Evolutionary conservation across 208 protist genomes (phyloP), one percentile per base, ranked within the genome.

Genomic region (Angomonas deanei): DNA sequence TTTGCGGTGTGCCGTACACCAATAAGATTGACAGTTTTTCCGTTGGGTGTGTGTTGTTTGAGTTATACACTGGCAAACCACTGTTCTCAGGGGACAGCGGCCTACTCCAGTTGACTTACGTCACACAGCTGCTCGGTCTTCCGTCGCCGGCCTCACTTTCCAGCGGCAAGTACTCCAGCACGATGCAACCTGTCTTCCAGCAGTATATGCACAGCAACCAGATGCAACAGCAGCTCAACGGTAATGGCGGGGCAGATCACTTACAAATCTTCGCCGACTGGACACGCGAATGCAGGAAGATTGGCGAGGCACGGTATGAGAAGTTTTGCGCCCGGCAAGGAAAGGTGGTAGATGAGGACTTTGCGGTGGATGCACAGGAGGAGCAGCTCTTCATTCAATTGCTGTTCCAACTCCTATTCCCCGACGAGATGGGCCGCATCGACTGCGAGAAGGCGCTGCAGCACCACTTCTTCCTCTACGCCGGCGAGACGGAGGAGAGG

Each of bases 1-100:
- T 97, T 11, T 79, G 92, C 48, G 82, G 88, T 11, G 30, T 93
- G n/a, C 83, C 88, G 1, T 97, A 95, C 86, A 97, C 94, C 30
- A 72, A 73, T n/a, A 86, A 82, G 34, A 93, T 90, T 64, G 96
- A 98, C 68, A 77, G 92, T n/a, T 98, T 91, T 90, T 85, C 82
- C 61, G 65, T 97, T 15, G 96, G 94, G 34, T 97, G 94, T 61
- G 61, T 97, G 46, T 78, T 97, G 13, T 94, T 88, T 69, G 93
- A 97, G 70, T 59, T 97, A 17, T 88, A 91, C 74, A 92, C 89
- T 33, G 91, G 91, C 23, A 83, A 86, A 42, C 96, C 98, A 11
- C 72, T 99, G 59, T 99, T 99, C 74, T 84, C 93, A 6, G 92
- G 95, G 17, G 76, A 93, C 33, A 88, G 80, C 42, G 80, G 84